Base-by-base conservation (phyloP, 805 yeast genomes). In the Diddensiella transvaalensis region DNA sequence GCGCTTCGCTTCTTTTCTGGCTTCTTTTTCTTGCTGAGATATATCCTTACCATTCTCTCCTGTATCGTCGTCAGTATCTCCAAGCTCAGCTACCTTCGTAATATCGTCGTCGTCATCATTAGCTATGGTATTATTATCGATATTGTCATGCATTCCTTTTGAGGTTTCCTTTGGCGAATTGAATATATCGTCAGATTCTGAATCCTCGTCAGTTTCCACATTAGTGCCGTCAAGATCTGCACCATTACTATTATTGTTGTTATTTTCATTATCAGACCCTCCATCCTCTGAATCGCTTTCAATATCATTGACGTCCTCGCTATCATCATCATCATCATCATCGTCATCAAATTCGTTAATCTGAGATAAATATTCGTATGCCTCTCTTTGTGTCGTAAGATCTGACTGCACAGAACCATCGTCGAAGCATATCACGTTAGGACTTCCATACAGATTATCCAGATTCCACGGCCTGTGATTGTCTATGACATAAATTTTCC, bases 391-490 rank as follows among this genome's bases (percentile, higher is more conserved):
- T 3, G 69, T 64, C 11, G 52, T 52, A 45, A 90, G 64, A 44
- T 78, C 80, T 30, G 75, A 77, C 26, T 83, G 86, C 1, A 85
- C 74, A 41, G 72, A 71, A 0, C 96, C 96, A 63, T 91, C 98
- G 61, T 90, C 98, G 51, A 90, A 77, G 65, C 98, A 90, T 3
- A 62, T 49, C 3, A 93, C 79, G 53, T 80, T 74, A 6, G 80
- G 79, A 4, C 91, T 82, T 1, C 96, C 96, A 72, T 86, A 90
- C 41, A 93, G 60, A 62, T 93, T 93, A 63, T 90, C 96, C 54
- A 93, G 70, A 66, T 90, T 90, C 98, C 99, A 93, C 3, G 99
- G 99, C 54, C 98, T 72, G 55, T 86, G 93, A 2, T 96, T 89
- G 66, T 93, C 99, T 48, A 93, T 74, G 8, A 95, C 78, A 59